Evolutionary conservation across 2,329 filamentous ascomycete species (phyloP).

Genomic region (Fusarium sp.): DNA sequence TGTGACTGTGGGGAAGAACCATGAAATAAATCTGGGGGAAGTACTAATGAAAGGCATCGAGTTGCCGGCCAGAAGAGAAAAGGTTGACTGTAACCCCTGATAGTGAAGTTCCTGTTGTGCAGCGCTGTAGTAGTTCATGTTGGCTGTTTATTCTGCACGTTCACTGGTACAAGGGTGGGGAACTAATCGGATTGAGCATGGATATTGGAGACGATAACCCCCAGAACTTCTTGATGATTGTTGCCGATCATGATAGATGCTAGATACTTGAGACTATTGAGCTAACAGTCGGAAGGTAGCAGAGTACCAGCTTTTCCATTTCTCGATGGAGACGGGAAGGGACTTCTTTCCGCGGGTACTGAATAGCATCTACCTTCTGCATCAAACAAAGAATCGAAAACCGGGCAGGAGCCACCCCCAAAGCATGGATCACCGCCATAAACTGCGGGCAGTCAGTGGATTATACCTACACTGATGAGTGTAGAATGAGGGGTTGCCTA

Average conservation of each 20-base stretch:
- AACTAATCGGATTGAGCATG: constrained; percentile 8
- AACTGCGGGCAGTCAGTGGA: not conserved
- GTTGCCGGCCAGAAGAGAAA: not conserved
- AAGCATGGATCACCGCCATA: constrained; percentile 17
- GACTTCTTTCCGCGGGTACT: not conserved
- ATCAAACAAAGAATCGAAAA: not conserved
- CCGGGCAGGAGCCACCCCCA: constrained; percentile 29
- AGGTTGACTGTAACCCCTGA: not conserved
- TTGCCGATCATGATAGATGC: constrained; percentile 19
- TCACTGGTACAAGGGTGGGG: constrained; percentile 18
- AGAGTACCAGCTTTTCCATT: too few relatives aligned
- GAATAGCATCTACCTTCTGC: not conserved
- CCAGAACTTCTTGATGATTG: not conserved
- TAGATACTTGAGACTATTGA: not conserved
- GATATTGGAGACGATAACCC: constrained; percentile 23
- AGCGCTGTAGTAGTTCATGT: not conserved
- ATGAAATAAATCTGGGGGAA: not conserved
- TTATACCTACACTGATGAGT: not conserved
- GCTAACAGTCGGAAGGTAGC: not conserved
- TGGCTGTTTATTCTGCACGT: constrained; percentile 3
- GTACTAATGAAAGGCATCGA: constrained; percentile 10
- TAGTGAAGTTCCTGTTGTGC: not conserved
- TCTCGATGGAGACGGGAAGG: not conserved
- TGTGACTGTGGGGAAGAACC: constrained; percentile 27
- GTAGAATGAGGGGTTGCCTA: constrained; percentile 15